A percentile compares a stretch with the other conserved stretches of the same genome.
phyloP scores from a whole-genome alignment of 2,329 filamentous ascomycete genomes.

The Cladosporium sp. region DNA sequence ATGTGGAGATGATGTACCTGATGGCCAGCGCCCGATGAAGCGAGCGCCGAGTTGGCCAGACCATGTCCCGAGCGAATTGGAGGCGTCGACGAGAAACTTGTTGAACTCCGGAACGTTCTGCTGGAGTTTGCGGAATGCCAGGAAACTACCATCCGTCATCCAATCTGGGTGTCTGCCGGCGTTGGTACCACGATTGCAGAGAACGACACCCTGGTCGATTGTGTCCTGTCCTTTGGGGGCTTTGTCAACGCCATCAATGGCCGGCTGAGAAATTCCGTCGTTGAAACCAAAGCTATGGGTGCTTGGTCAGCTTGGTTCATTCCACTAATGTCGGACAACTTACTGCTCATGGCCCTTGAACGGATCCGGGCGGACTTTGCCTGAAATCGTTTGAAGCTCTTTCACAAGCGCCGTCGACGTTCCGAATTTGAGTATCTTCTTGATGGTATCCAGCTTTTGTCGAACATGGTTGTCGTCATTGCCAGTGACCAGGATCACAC shows the following conservation, averaged over 20 bases:
- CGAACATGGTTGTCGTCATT: constrained; percentile 26
- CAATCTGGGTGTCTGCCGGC: constrained; percentile 28
- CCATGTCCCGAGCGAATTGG: constrained; percentile 23
- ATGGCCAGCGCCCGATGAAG: constrained; percentile 43
- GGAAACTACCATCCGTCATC: constrained; percentile 43
- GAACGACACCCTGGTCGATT: constrained; percentile 33
- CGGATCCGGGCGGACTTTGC: constrained; percentile 32
- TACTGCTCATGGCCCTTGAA: constrained; percentile 37
- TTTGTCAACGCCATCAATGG: constrained; percentile 29
- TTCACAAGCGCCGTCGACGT: constrained; percentile 17
- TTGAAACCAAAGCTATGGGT: constrained; percentile 38
- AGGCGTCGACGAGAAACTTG: constrained; percentile 34
- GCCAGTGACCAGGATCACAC: constrained; percentile 34
- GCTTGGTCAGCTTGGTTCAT: background rate
- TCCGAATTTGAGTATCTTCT: constrained; percentile 26
- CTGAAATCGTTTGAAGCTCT: constrained; percentile 30
- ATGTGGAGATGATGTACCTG: constrained; percentile 15
- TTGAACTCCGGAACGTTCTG: constrained; percentile 45
- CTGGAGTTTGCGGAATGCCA: constrained; percentile 41
- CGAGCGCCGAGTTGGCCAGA: constrained; percentile 39
- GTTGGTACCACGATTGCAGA: constrained; percentile 34
- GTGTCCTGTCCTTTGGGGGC: constrained; percentile 30
- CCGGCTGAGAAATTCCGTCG: constrained; percentile 41
- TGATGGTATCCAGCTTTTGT: constrained; percentile 27
- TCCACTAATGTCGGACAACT: constrained; percentile 16